Evolutionary conservation across 345 rosid genomes (phyloP).

Genomic region (Eutrema heterophyllum): DNA sequence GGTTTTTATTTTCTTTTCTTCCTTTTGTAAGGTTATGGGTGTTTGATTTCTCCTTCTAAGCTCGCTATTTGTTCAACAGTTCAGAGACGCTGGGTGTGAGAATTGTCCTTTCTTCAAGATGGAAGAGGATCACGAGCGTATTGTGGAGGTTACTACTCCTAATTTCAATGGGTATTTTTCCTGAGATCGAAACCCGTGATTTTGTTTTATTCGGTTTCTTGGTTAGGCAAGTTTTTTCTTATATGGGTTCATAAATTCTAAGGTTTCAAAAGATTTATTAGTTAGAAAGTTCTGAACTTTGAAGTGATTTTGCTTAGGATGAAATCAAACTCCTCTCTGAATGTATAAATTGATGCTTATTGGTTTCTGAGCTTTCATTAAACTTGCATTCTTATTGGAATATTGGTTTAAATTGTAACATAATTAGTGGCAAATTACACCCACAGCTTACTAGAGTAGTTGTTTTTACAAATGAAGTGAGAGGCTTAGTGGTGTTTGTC

Average conservation of each 20-base stretch:
- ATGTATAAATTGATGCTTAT: neutral
- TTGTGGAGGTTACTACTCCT: conserved; percentile 80
- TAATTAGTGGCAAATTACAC: neutral
- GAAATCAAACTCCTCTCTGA: neutral
- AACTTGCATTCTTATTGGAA: neutral
- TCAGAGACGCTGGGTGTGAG: conserved; percentile 82
- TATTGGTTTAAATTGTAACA: neutral
- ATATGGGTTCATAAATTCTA: neutral
- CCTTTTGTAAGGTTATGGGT: neutral
- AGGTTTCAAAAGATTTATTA: neutral
- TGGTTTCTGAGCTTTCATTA: neutral
- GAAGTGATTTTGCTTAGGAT: neutral
- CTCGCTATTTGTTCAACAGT: conserved; percentile 27
- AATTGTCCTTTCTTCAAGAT: conserved; percentile 83
- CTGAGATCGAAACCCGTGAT: neutral
- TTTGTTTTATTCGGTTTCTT: neutral
- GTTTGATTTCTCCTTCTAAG: neutral
- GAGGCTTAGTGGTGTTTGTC: neutral
- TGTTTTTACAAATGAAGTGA: neutral
- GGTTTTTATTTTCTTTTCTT: neutral
- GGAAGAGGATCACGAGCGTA: conserved; percentile 82
- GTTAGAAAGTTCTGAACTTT: neutral
- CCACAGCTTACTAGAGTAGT: neutral
- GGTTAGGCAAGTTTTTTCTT: neutral
- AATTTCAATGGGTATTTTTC: conserved; percentile 64